These are phyloP conservation scores for Onygenales sp. DNA, from an alignment of 2,329 filamentous ascomycete genomes.

Conservation along the genomic window DNA sequence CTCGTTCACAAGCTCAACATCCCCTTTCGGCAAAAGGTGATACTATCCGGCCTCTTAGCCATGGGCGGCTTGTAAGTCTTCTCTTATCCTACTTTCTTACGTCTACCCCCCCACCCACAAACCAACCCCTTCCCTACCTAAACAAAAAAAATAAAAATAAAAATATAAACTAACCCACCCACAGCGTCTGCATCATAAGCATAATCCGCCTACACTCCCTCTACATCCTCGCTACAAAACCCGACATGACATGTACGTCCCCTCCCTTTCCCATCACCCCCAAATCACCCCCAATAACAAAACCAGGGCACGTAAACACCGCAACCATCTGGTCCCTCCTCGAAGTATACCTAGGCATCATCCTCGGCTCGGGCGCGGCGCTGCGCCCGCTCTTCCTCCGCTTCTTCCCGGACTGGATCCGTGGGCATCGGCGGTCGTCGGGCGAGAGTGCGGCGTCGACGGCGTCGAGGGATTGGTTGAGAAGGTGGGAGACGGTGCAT, in stretches of 20 bases:
- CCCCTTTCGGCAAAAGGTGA: slow-evolving; percentile 21
- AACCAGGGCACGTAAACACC: slow-evolving; percentile 15
- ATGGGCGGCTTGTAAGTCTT: slow-evolving; percentile 21
- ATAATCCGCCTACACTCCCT: slow-evolving; percentile 19
- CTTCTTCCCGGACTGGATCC: slow-evolving; percentile 15
- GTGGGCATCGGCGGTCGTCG: no score
- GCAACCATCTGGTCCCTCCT: slow-evolving; percentile 21
- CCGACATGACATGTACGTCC: neutral
- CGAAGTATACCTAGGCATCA: slow-evolving; percentile 21
- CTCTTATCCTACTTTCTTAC: neutral
- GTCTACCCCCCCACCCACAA: neutral
- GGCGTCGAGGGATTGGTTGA: no score
- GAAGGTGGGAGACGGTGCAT: no score
- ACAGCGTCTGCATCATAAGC: slow-evolving; percentile 21
- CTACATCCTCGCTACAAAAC: slow-evolving; percentile 9
- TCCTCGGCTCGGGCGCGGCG: slow-evolving; percentile 20
- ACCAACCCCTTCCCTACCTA: neutral
- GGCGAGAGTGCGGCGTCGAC: no score
- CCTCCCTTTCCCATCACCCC: neutral
- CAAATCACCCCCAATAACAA: neutral
- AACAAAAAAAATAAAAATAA: neutral
- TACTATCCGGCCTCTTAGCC: slow-evolving; percentile 17
- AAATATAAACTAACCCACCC: neutral
- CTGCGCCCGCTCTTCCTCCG: slow-evolving; percentile 20
- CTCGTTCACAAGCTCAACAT: slow-evolving; percentile 22